Evolutionary conservation across 768 basidiomycete genomes (phyloP).

Genomic region (Pilatotrama ljubarskyi): DNA sequence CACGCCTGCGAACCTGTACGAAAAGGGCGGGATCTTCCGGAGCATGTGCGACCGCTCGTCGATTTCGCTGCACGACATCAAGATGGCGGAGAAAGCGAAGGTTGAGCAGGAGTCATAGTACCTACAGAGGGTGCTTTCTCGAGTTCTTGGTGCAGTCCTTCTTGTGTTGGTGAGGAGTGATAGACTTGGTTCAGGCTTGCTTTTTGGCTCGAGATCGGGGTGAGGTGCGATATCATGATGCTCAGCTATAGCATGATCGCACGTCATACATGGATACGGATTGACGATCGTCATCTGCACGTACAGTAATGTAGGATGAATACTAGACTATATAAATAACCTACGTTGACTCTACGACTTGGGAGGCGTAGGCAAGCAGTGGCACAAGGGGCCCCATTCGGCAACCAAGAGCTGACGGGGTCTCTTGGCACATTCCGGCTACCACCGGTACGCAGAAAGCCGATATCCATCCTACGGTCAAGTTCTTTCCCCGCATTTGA

Average conservation of each 20-base stretch:
- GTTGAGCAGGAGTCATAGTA: slow-evolving; percentile 7
- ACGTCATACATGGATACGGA: too few relatives aligned
- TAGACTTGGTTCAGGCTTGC: too few relatives aligned
- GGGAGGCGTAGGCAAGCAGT: too few relatives aligned
- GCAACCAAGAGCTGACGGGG: neutral
- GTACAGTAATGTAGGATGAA: neutral
- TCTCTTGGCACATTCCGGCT: neutral
- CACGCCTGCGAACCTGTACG: slow-evolving; percentile 67
- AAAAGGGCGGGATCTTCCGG: slow-evolving; percentile 68
- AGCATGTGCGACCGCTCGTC: slow-evolving; percentile 86
- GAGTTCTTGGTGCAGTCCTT: too few relatives aligned
- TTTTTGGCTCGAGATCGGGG: too few relatives aligned
- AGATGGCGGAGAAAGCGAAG: slow-evolving; percentile 34
- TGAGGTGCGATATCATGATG: too few relatives aligned
- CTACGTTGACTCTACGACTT: too few relatives aligned
- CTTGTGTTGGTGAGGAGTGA: too few relatives aligned
- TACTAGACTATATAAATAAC: neutral
- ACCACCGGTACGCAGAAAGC: neutral
- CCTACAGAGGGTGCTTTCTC: too few relatives aligned
- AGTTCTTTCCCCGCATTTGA: neutral
- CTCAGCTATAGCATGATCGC: too few relatives aligned
- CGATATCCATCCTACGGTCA: too few relatives aligned
- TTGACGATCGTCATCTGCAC: neutral
- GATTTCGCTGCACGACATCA: slow-evolving; percentile 72
- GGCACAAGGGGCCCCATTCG: too few relatives aligned